Evolutionary conservation across 331 rosid species (phyloP), one percentile per base, ranked within the genome.

Genomic region (Ulmus americana): DNA sequence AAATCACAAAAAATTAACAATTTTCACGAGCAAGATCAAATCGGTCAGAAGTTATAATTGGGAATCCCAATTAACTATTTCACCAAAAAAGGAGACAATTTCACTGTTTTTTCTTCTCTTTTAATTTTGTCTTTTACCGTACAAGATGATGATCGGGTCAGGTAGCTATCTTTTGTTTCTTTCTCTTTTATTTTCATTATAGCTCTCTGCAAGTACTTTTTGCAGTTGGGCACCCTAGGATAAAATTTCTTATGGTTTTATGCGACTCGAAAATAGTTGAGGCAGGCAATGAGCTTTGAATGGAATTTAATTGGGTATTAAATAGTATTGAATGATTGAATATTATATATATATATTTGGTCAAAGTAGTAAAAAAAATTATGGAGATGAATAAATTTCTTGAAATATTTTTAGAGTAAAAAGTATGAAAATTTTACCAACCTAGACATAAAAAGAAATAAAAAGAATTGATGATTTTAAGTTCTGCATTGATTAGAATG

Each of bases 151-250:
- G 52, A 61, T 61, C 15, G 2, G 39, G 50, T 61, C 15, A 6
- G 39, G 50, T 61, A 51, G 13, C 10, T 10, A 43, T 20, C 40
- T 61, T 61, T 61, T 60, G 65, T 43, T 60, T 59, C 44, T 16
- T 41, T 41, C 35, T 15, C 35, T 28, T 28, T 59, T 40, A 13
- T 59, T 20, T 13, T 60, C 35, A 42, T 59, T 43, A 59, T 41
- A 16, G 64, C n/a, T 42, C 49, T 42, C 49, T 59, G 50, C 49
- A 42, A 28, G 28, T 41, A 8, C 38, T 8, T 41, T 59, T 41
- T 59, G 63, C 63, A 59, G 63, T 40, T 59, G 13, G 63, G 20
- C 63, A 59, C 47, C 16, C 7, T 39, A 59, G 10, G 63, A 40
- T 13, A 8, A 55, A 28, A 28, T 28, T 28, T 28, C 35, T 12